Evolutionary conservation across 495 filamentous ascomycete species (phyloP), one percentile per base, ranked within the genome.

Genomic region (Penicillium daleae): DNA sequence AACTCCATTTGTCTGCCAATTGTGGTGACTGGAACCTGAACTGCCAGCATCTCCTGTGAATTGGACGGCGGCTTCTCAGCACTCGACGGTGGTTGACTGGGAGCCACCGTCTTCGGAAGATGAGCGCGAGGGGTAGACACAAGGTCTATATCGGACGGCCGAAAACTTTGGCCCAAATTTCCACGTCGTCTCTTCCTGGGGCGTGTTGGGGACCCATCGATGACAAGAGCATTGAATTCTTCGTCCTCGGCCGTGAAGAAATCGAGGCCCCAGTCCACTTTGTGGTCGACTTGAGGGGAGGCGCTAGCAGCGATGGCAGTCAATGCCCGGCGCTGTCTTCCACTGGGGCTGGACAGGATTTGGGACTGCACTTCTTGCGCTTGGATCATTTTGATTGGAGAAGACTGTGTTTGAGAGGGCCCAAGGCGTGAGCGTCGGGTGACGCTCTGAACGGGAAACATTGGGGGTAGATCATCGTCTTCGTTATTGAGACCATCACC

Each of bases 291-390:
- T 32, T 75, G 71, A 3, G 81, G 81, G 6, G 80, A 79, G 40
- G 67, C 69, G 40, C 83, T 78, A 0, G 73, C 73, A 6, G 77
- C 79, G 63, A 84, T 83, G 22, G 82, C 78, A 8, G 78, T 77
- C 52, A 84, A 63, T 37, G 72, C 70, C 46, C 78, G 74, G 19
- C 78, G 75, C 42, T 76, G 78, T 33, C 74, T 71, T 35, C 76
- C 77, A 49, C 80, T 81, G 9, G 77, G 78, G 44, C 72, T 79
- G 8, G 81, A 75, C 19, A 78, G 62, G 19, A 80, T 69, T 22
- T 73, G 62, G 4, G 66, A 54, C 12, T 60, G 60, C n/a, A 48
- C 60, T 53, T 66, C 60, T 53, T 66, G 75, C 9, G 74, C 67
- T n/a, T 71, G 66, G 3, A 66, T 32, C 33, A 53, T 64, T 51